A percentile compares a stretch with the other conserved stretches of the same genome.
Conservation (phyloP, 768 basidiomycete genomes). For the Suillus luteus region DNA sequence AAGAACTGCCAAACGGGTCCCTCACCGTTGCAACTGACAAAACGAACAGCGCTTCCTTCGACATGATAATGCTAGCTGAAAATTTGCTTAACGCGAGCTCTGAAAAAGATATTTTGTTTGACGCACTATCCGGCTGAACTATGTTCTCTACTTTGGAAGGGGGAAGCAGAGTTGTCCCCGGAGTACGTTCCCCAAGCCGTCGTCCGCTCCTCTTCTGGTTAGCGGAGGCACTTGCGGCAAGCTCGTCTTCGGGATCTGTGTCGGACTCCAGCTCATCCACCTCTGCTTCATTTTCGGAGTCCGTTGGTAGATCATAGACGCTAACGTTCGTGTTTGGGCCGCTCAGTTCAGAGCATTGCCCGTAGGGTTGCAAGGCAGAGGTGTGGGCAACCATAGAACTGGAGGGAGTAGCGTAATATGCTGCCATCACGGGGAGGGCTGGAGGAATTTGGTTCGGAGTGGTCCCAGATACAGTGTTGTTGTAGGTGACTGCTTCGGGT, state of each 20-base stretch:
- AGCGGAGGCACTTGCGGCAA: constrained; percentile 25
- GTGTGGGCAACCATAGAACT: constrained; percentile 28
- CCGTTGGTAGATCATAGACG: constrained; percentile 36
- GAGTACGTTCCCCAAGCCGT: constrained; percentile 45
- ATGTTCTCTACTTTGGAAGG: constrained; percentile 71
- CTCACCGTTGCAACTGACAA: constrained; percentile 75
- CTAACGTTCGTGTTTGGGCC: constrained; percentile 26
- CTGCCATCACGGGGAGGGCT: constrained; percentile 25
- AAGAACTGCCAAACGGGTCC: constrained; percentile 22
- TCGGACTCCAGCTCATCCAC: constrained; percentile 38
- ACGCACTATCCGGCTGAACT: constrained; percentile 74
- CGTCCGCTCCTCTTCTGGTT: constrained; percentile 31
- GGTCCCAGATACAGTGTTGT: not conserved
- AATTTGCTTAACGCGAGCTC: not conserved
- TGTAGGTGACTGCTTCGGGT: constrained; percentile 4
- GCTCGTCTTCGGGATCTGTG: constrained; percentile 30
- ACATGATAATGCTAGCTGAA: constrained; percentile 58
- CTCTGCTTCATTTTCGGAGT: constrained; percentile 36
- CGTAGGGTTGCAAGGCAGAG: constrained; percentile 35
- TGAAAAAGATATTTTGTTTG: not conserved
- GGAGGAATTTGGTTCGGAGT: not conserved
- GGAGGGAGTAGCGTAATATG: constrained; percentile 32
- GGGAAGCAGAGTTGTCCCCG: constrained; percentile 71
- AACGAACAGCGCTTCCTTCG: constrained; percentile 74
- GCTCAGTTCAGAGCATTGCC: constrained; percentile 27